Base-by-base conservation (phyloP, 805 yeast species). In the Kregervanrija pseudodelftensis region DNA sequence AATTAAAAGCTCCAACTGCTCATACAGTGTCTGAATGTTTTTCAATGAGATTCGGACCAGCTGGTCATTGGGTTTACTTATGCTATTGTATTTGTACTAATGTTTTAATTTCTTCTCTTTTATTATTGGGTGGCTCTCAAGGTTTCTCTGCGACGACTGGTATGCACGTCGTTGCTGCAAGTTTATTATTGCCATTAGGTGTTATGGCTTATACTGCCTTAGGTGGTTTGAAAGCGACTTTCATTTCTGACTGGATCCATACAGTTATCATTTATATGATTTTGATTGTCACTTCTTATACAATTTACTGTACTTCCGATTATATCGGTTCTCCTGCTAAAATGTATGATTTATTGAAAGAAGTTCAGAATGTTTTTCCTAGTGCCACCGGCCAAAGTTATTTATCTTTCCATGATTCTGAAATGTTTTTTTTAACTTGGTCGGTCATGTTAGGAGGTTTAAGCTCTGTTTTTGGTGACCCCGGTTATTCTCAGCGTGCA, bases 161-260 rank as follows among this genome's bases (percentile, higher is more conserved):
- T 10, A 69, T 73, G 67, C 64, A 69, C 49, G 59, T 61, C 12
- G 68, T 66, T 36, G 79, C 79, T 8, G 71, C 76, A 0, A 60
- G 67, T 46, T 65, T 72, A 46, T 51, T 74, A 14, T 51, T 74
- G 7, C 78, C 79, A 4, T 49, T 73, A 17, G 74, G 74, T 39
- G 79, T 75, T 15, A 57, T 69, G 39, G 55, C 71, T 22, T 76
- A 76, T 53, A 75, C 79, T 1, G 61, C 67, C 9, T 59, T 72
- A 28, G 80, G 80, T 37, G 81, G 80, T 5, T 58, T 76, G 37
- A 74, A 69, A 47, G 76, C 79, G 4, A 76, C 81, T 1, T 74
- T 75, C 51, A 60, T 76, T 35, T 69, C 80, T 4, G 80, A 76
- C 50, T 73, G 74, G 69, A 67, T 69, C 36, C 79, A 74, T 52